Percentiles rank a stretch among this genome's conserved stretches.
Conservation (phyloP, 768 basidiomycete genomes). For the Termitomyces sp. region DNA sequence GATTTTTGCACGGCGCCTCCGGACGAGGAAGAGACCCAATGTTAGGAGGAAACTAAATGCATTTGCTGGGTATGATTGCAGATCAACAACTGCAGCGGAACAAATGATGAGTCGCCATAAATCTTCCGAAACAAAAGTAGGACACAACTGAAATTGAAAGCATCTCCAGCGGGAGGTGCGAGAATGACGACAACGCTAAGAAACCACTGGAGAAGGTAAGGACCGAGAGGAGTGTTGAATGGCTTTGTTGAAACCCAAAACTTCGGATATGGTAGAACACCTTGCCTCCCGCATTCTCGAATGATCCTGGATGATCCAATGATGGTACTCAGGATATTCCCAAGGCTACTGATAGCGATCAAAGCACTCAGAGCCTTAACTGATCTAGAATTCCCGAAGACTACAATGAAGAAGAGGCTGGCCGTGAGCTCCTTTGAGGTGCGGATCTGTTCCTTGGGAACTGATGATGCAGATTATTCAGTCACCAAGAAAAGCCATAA, state of each 20-base stretch:
- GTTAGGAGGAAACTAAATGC: slow-evolving; percentile 32
- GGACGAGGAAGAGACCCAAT: slow-evolving; percentile 31
- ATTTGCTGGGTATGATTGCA: slow-evolving; percentile 37
- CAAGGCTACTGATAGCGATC: slow-evolving; percentile 36
- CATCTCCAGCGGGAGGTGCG: slow-evolving; percentile 39
- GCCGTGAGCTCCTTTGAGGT: slow-evolving; percentile 43
- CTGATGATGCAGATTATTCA: slow-evolving; percentile 17
- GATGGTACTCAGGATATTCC: slow-evolving; percentile 30
- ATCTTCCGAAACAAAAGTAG: neutral
- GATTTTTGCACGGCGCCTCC: slow-evolving; percentile 26
- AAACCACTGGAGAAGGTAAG: slow-evolving; percentile 42
- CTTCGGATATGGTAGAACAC: slow-evolving; percentile 47
- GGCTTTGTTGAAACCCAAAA: slow-evolving; percentile 50
- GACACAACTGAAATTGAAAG: slow-evolving; percentile 39
- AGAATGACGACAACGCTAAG: slow-evolving; percentile 47
- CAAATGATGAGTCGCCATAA: neutral
- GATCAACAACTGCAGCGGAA: slow-evolving; percentile 26
- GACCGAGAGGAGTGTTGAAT: slow-evolving; percentile 47
- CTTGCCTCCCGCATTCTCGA: slow-evolving; percentile 46
- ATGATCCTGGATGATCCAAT: slow-evolving; percentile 36
- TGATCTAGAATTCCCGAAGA: slow-evolving; percentile 38
- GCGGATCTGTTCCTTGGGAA: slow-evolving; percentile 41
- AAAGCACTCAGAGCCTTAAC: slow-evolving; percentile 34
- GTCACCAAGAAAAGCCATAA: neutral
- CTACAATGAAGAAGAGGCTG: slow-evolving; percentile 46